Percentiles rank a stretch among this genome's conserved stretches.
Evolutionary conservation across 2,329 filamentous ascomycete genomes (phyloP).

Genomic region (Juglanconis sp.): DNA sequence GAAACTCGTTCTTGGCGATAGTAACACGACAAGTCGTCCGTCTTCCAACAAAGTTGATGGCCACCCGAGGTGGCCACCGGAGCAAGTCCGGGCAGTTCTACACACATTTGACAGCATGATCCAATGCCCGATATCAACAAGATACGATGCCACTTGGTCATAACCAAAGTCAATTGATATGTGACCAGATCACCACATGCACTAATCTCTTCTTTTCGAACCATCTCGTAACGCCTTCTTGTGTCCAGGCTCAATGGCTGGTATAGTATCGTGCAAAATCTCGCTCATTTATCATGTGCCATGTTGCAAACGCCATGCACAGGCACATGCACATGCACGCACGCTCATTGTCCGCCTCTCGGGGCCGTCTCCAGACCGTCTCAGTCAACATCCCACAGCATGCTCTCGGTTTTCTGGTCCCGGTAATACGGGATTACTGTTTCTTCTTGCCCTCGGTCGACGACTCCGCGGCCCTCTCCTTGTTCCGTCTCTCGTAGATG

Average conservation of each 20-base stretch:
- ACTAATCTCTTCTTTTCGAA: background rate
- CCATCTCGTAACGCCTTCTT: background rate
- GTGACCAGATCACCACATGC: background rate
- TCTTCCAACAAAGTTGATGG: too few species aligned
- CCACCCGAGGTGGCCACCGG: too few species aligned
- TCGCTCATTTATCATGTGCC: background rate
- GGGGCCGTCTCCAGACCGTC: background rate
- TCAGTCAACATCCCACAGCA: background rate
- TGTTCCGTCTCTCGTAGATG: conserved; percentile 86
- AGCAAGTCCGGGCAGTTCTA: too few species aligned
- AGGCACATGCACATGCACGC: background rate
- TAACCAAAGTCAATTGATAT: background rate
- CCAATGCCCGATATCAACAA: background rate
- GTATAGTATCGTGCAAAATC: too few species aligned
- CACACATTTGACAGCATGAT: background rate
- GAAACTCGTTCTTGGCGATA: too few species aligned
- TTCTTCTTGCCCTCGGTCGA: conserved; percentile 48
- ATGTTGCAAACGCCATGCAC: background rate
- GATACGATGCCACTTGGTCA: background rate
- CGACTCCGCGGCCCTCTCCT: conserved; percentile 40
- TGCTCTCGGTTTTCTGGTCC: background rate
- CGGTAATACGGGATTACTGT: conserved; percentile 32
- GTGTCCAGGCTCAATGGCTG: background rate
- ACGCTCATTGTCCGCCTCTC: background rate
- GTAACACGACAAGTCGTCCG: too few species aligned